Conservation (phyloP, 352 stramenopile genomes). For the Pythium sp. region DNA sequence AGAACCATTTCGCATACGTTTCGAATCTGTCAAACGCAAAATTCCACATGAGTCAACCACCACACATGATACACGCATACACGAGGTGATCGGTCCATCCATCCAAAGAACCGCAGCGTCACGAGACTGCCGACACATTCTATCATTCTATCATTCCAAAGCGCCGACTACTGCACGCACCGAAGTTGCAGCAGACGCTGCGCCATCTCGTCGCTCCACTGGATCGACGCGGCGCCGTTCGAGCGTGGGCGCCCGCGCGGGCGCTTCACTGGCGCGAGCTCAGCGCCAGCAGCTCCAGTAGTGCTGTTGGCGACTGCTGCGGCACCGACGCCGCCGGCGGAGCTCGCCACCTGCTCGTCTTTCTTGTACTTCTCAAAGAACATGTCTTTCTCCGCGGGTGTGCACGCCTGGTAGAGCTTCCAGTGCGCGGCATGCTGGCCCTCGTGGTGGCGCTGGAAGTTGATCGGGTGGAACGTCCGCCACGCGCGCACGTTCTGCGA, state of each 20-base stretch:
- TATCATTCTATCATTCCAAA: background rate
- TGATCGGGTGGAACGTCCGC: background rate
- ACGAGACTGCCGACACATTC: too few relatives aligned
- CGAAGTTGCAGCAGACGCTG: slow-evolving; percentile 6
- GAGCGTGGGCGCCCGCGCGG: slow-evolving; percentile 3
- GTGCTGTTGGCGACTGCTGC: background rate
- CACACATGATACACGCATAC: too few relatives aligned
- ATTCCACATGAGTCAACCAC: too few relatives aligned
- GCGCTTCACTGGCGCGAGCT: background rate
- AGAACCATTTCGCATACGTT: background rate
- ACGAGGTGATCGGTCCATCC: too few relatives aligned
- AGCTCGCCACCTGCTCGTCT: background rate
- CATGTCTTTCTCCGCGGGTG: background rate
- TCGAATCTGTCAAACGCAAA: background rate
- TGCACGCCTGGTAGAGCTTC: slow-evolving; percentile 2
- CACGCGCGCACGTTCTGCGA: background rate
- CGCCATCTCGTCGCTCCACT: slow-evolving; percentile 14
- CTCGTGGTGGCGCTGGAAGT: slow-evolving; percentile 2
- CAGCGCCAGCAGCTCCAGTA: background rate
- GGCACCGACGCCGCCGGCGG: too few relatives aligned
- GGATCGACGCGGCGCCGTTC: slow-evolving; percentile 1
- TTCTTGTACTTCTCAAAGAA: background rate
- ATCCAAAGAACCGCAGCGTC: too few relatives aligned
- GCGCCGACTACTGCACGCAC: background rate
- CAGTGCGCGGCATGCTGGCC: background rate